Percentiles rank a stretch among this genome's conserved stretches.
Conservation (phyloP, 2,329 filamentous ascomycete genomes). For the Aureobasidium leucospermi region DNA sequence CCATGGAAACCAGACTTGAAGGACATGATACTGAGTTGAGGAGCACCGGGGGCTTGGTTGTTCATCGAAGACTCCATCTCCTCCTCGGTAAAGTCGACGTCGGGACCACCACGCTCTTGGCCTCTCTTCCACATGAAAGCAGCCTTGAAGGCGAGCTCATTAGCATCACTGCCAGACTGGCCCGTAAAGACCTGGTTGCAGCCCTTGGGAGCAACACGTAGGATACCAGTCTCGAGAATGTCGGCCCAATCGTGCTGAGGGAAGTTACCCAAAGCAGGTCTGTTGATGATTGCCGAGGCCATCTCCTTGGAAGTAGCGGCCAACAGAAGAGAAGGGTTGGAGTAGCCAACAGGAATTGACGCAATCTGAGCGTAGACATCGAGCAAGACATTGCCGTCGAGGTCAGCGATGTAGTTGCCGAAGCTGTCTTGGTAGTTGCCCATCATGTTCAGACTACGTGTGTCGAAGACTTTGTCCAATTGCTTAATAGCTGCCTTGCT, state of each 20-base stretch:
- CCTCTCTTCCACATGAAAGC: constrained; percentile 86
- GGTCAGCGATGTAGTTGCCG: constrained; percentile 70
- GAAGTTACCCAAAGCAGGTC: constrained; percentile 82
- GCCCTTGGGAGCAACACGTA: constrained; percentile 73
- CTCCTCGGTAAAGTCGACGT: constrained; percentile 68
- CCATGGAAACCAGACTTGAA: constrained; percentile 85
- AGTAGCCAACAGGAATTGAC: constrained; percentile 84
- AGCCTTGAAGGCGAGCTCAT: constrained; percentile 87
- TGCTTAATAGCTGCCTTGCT: constrained; percentile 59
- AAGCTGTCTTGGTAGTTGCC: constrained; percentile 62
- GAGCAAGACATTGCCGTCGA: constrained; percentile 61
- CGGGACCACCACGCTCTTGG: constrained; percentile 64
- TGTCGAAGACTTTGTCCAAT: constrained; percentile 72
- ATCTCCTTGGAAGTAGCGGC: constrained; percentile 68
- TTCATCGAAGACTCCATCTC: constrained; percentile 68
- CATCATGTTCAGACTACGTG: constrained; percentile 72
- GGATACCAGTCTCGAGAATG: constrained; percentile 67
- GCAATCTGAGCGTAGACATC: constrained; percentile 83
- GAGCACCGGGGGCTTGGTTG: constrained; percentile 71
- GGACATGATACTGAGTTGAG: constrained; percentile 72
- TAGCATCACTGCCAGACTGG: constrained; percentile 80
- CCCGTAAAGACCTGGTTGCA: constrained; percentile 82
- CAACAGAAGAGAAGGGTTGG: constrained; percentile 65
- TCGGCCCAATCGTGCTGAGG: constrained; percentile 72
- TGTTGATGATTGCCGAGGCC: constrained; percentile 71